These are phyloP conservation scores for Colletotrichum caudatum DNA, from an alignment of 2,329 filamentous ascomycete species.

Conservation along the genomic window DNA sequence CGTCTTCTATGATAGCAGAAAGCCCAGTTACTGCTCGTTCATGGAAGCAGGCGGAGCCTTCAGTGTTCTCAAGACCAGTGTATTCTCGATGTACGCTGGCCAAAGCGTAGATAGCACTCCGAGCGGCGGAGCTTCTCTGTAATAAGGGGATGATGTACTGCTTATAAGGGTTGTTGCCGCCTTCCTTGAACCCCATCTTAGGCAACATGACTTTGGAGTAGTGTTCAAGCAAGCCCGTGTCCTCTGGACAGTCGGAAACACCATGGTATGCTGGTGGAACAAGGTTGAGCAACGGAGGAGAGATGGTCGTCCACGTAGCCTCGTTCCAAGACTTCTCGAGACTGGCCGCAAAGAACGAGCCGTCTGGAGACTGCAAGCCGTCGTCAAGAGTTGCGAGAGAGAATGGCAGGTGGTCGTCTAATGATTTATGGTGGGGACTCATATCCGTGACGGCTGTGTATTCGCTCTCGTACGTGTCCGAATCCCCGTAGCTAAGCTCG, in stretches of 20 bases:
- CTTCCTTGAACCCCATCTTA: constrained; percentile 32
- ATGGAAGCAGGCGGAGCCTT: constrained; percentile 34
- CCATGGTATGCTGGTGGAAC: constrained; percentile 17
- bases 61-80: constrained; percentile 23
- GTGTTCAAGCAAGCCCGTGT: constrained; percentile 36
- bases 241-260: constrained; percentile 24
- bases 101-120: constrained; percentile 37
- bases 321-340: constrained; percentile 32
- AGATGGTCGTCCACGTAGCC: constrained; percentile 15
- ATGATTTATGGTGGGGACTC: constrained; percentile 7
- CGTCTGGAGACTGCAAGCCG: constrained; percentile 17
- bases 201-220: constrained; percentile 30
- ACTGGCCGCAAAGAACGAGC: constrained; percentile 22
- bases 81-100: constrained; percentile 39
- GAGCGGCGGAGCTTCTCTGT: constrained; percentile 35
- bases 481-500: constrained; percentile 10
- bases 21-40: constrained; percentile 32
- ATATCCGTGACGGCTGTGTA: constrained; percentile 18
- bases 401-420: not conserved
- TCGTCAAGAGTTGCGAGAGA: constrained; percentile 1
- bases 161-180: constrained; percentile 18
- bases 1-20: constrained; percentile 35
- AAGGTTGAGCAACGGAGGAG: constrained; percentile 21
- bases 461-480: constrained; percentile 1
- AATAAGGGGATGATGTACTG: constrained; percentile 32